phyloP scores from a whole-genome alignment of 305 asterid genomes.

The Stenogyne calaminthoides region DNA sequence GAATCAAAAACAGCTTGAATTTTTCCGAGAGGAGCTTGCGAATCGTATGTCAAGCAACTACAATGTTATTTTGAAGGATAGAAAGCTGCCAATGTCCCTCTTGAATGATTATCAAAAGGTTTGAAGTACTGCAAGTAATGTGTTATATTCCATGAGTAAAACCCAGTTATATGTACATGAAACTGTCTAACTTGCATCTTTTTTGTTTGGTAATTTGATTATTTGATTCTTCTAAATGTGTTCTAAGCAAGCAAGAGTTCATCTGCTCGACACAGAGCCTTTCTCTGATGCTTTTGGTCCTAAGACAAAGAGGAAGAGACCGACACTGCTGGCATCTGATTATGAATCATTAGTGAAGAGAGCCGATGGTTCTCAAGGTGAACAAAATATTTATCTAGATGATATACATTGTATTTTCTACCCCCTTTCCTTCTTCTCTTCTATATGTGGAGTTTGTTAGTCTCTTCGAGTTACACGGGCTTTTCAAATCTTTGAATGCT shows the following conservation, averaged over 20 bases:
- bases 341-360: slow-evolving; percentile 69
- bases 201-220: slow-evolving; percentile 28
- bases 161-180: neutral
- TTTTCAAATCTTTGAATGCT: neutral
- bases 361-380: slow-evolving; percentile 93
- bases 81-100: slow-evolving; percentile 87
- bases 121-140: slow-evolving; percentile 20
- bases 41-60: slow-evolving; percentile 79
- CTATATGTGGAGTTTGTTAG: neutral
- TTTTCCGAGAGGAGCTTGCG: slow-evolving; percentile 79
- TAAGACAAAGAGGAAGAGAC: slow-evolving; percentile 84
- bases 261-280: slow-evolving; percentile 89
- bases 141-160: slow-evolving; percentile 12
- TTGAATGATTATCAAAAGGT: slow-evolving; percentile 90
- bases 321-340: slow-evolving; percentile 70
- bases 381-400: slow-evolving; percentile 26
- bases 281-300: slow-evolving; percentile 92
- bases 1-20: slow-evolving; percentile 82
- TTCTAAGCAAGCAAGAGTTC: slow-evolving; percentile 89
- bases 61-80: slow-evolving; percentile 80
- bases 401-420: neutral
- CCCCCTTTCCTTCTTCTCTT: neutral
- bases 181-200: neutral
- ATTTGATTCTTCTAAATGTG: slow-evolving; percentile 20
- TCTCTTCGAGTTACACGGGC: neutral